These are phyloP conservation scores for Acidomyces sp. DNA, from an alignment of 495 filamentous ascomycete species.

Conservation along the genomic window DNA sequence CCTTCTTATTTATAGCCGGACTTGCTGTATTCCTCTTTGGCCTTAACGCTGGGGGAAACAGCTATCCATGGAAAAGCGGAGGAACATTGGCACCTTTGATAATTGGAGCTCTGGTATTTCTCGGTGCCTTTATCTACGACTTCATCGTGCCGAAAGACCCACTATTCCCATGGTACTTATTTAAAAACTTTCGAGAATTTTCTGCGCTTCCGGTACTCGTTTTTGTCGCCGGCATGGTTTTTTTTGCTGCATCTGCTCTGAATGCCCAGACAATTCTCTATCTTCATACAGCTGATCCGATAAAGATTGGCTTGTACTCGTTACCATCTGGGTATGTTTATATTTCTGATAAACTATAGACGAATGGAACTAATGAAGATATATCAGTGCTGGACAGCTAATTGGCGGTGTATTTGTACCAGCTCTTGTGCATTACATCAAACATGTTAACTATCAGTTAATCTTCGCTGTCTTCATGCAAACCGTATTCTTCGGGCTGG, in stretches of 20 bases:
- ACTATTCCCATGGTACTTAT: slow-evolving; percentile 14
- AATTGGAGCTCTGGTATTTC: slow-evolving; percentile 7
- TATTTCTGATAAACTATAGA: too few relatives aligned
- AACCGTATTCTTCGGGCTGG: slow-evolving; percentile 27
- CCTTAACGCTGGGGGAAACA: slow-evolving; percentile 9
- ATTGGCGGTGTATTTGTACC: slow-evolving; percentile 26
- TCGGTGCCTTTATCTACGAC: slow-evolving; percentile 9
- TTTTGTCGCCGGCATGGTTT: slow-evolving; percentile 15
- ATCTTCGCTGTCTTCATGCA: slow-evolving; percentile 27
- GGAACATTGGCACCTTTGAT: slow-evolving; percentile 9
- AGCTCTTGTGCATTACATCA: slow-evolving; percentile 26
- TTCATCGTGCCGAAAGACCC: slow-evolving; percentile 10
- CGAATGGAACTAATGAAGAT: slow-evolving; percentile 17
- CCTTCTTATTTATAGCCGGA: slow-evolving; percentile 11
- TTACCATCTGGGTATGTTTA: slow-evolving; percentile 11
- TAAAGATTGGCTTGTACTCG: slow-evolving; percentile 20
- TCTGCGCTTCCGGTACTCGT: slow-evolving; percentile 11
- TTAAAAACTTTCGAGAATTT: slow-evolving; percentile 15
- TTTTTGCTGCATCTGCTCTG: slow-evolving; percentile 11
- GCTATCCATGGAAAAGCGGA: slow-evolving; percentile 13
- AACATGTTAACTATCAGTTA: slow-evolving; percentile 26
- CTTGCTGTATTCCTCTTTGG: slow-evolving; percentile 14
- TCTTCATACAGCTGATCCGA: slow-evolving; percentile 16
- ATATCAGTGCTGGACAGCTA: slow-evolving; percentile 19
- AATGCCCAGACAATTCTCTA: slow-evolving; percentile 19